A percentile compares a stretch with the other conserved stretches of the same genome.
phyloP scores from a whole-genome alignment of 1,284 basidiomycete species.

The Puccinia triticina region DNA sequence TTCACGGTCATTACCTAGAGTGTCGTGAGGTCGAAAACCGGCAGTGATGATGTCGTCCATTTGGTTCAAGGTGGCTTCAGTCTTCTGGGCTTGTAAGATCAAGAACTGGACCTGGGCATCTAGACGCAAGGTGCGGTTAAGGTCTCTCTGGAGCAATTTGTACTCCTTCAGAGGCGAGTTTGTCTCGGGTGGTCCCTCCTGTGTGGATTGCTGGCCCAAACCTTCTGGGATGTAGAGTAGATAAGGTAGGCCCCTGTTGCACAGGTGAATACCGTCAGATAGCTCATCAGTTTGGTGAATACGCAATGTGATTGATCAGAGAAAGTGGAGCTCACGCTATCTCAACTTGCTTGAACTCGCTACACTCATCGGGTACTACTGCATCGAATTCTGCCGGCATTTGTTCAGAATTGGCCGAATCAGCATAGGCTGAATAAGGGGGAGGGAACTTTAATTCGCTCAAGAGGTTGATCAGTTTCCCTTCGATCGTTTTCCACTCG shows the following conservation, averaged over 20 bases:
- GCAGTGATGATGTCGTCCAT: slow-evolving; percentile 29
- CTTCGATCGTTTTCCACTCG: slow-evolving; percentile 42
- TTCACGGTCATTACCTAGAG: neutral
- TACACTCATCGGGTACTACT: neutral
- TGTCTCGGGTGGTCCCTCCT: neutral
- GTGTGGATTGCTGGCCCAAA: neutral
- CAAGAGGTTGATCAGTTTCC: slow-evolving; percentile 39
- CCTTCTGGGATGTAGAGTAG: slow-evolving; percentile 39
- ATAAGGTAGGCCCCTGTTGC: slow-evolving; percentile 44
- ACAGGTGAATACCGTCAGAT: neutral
- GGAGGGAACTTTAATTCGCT: slow-evolving; percentile 20
- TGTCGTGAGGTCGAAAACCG: neutral
- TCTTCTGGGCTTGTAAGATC: slow-evolving; percentile 40
- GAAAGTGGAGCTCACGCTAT: slow-evolving; percentile 44
- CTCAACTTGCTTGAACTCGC: slow-evolving; percentile 43
- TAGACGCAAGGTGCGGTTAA: slow-evolving; percentile 38
- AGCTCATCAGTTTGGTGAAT: too few species aligned
- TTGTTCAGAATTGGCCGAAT: neutral
- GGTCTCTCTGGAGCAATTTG: slow-evolving; percentile 22
- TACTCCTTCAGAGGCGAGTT: slow-evolving; percentile 7
- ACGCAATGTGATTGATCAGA: neutral
- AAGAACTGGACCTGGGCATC: slow-evolving; percentile 33
- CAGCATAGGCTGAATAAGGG: slow-evolving; percentile 1
- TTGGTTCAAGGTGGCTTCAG: slow-evolving; percentile 26
- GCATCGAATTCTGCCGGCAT: neutral